These are phyloP conservation scores for Hypholoma sublateritium DNA, from an alignment of 768 basidiomycete genomes.

Conservation along the genomic window DNA sequence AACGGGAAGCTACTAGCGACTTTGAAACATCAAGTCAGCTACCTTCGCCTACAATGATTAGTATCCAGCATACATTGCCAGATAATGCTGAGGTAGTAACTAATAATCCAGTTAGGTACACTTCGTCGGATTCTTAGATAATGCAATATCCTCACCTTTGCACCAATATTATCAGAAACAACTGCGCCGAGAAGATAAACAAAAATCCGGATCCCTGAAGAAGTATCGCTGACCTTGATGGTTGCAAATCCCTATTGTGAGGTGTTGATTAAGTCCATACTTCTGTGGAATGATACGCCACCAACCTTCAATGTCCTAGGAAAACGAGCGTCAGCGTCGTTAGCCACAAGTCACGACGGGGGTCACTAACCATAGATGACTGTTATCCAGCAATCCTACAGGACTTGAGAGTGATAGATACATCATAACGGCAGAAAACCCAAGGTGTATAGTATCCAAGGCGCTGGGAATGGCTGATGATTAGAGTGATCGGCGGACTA, in stretches of 20 bases:
- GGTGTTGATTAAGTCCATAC: not conserved
- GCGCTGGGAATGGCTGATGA: not conserved
- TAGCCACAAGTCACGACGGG: not conserved
- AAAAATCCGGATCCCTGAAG: too few relatives aligned
- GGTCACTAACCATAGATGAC: constrained; percentile 1
- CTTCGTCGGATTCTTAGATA: not conserved
- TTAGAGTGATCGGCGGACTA: not conserved
- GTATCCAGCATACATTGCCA: not conserved
- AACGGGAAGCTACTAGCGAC: not conserved
- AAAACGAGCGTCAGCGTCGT: not conserved
- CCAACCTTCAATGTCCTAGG: constrained; percentile 6
- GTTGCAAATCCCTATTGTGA: constrained; percentile 2
- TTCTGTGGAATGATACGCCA: not conserved
- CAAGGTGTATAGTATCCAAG: constrained; percentile 2
- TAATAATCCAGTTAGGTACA: not conserved
- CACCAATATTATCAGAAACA: constrained; percentile 2
- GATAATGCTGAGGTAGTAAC: constrained; percentile 7
- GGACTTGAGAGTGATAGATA: constrained; percentile 2
- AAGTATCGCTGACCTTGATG: not conserved
- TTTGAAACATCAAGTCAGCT: not conserved
- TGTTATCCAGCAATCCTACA: not conserved
- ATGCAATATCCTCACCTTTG: not conserved
- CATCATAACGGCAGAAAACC: constrained; percentile 5
- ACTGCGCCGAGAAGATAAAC: not conserved
- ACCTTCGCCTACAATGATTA: not conserved